phyloP scores from a whole-genome alignment of 73 alveolate species.

The Symbiodinium pilosum region DNA sequence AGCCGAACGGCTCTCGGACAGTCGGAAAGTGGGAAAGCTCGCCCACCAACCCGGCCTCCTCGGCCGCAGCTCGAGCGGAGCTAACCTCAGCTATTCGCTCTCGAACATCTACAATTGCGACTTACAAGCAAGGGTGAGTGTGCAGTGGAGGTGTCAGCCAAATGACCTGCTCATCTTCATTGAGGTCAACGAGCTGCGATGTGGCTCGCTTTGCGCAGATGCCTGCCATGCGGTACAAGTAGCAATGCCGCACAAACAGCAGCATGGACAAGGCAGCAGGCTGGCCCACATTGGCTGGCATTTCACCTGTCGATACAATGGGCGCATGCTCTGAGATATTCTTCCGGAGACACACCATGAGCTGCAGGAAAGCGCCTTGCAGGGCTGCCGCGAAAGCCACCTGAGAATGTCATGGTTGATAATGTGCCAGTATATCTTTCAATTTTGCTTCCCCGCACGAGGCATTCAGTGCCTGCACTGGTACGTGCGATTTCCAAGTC shows the following conservation, averaged over 20 bases:
- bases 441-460: too few species aligned
- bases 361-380: neutral
- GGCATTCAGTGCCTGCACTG: too few species aligned
- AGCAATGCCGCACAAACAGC: neutral
- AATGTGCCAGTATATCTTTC: too few species aligned
- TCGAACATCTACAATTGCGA: too few species aligned
- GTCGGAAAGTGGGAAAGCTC: too few species aligned
- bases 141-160: too few species aligned
- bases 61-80: neutral
- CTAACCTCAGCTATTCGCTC: neutral
- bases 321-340: too few species aligned
- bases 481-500: too few species aligned
- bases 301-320: neutral
- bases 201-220: neutral
- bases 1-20: too few species aligned
- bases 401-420: too few species aligned
- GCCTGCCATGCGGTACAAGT: neutral
- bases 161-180: neutral
- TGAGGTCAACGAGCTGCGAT: neutral
- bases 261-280: neutral
- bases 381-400: neutral
- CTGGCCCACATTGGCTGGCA: constrained; percentile 3
- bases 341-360: too few species aligned
- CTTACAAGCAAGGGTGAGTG: too few species aligned
- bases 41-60: neutral